Evolutionary conservation across 2,329 filamentous ascomycete species (phyloP), one percentile per base, ranked within the genome.

Genomic region (Madurella mycetomatis): DNA sequence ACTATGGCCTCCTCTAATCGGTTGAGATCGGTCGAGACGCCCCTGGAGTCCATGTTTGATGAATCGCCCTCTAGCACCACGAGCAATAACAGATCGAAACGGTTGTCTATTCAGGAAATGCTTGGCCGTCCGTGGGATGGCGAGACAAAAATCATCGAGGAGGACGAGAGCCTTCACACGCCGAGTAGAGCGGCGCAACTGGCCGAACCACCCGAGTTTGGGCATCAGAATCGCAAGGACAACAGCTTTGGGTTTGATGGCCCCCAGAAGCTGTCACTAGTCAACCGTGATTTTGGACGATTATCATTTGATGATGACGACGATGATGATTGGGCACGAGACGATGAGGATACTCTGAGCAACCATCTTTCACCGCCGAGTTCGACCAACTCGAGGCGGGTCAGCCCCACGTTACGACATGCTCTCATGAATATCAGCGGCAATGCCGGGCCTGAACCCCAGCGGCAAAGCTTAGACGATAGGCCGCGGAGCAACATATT

Each of bases 21-120:
- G 58, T 77, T 81, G 51, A 82, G 84, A 56, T 81, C 83, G 34
- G 79, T 84, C 45, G 84, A 89, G 66, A 87, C 86, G 30, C 86
- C 87, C 15, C 74, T 91, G 47, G 87, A 91, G 65, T 88, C 84
- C 19, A 88, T 91, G 76, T 92, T 91, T 69, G 87, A 92, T 70
- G 88, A 92, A 63, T 89, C 87, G 13, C 86, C 85, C 37, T 81
- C 83, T 8, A 81, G 78, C 65, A 79, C 80, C 1, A 76, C 77
- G 16, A 74, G 76, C 51, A 78, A 78, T 60, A 65, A 62, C 60
- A 82, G 76, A 64, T 72, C 76, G 2, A 83, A 82, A 62, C 73
- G 81, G 25, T 65, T 82, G 11, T 83, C 81, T 0, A 81, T 83
- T 39, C 81, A 83, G 46, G 81, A 83, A 60, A 82, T 83, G 16